Conservation (phyloP, 2,329 filamentous ascomycete genomes). For the Xylariaceae sp. region DNA sequence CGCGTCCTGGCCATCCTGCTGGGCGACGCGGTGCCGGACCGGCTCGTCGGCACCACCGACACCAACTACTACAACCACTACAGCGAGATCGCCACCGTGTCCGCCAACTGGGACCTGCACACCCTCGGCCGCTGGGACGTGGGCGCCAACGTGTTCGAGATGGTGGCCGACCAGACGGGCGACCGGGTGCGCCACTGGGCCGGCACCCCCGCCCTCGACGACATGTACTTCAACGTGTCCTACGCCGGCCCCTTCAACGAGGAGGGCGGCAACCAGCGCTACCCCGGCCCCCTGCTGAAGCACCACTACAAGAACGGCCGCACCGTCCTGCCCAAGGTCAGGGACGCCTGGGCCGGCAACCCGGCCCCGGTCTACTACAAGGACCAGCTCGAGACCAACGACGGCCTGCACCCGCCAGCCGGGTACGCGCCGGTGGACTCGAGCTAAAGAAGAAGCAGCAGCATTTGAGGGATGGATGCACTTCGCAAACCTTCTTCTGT, state of each 20-base stretch:
- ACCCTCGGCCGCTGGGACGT: conserved; percentile 67
- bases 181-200: conserved; percentile 39
- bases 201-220: conserved; percentile 26
- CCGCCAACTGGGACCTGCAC: conserved; percentile 62
- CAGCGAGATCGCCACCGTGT: conserved; percentile 57
- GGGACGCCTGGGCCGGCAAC: conserved; percentile 30
- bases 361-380: conserved; percentile 34
- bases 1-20: conserved; percentile 60
- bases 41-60: conserved; percentile 63
- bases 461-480: too few species aligned
- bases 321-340: conserved; percentile 32
- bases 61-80: conserved; percentile 66
- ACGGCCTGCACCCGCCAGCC: conserved; percentile 35
- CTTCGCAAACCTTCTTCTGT: too few species aligned
- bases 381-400: conserved; percentile 30
- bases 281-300: conserved; percentile 30
- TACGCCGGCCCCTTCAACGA: conserved; percentile 44
- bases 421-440: too few species aligned
- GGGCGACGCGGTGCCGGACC: conserved; percentile 61
- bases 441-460: too few species aligned
- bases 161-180: conserved; percentile 54
- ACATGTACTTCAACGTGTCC: conserved; percentile 44
- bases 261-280: conserved; percentile 25
- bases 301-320: conserved; percentile 18
- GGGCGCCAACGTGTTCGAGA: conserved; percentile 60